Conservation (phyloP, 1,284 basidiomycete species). For the Apiotrichum mycotoxinovorans region DNA sequence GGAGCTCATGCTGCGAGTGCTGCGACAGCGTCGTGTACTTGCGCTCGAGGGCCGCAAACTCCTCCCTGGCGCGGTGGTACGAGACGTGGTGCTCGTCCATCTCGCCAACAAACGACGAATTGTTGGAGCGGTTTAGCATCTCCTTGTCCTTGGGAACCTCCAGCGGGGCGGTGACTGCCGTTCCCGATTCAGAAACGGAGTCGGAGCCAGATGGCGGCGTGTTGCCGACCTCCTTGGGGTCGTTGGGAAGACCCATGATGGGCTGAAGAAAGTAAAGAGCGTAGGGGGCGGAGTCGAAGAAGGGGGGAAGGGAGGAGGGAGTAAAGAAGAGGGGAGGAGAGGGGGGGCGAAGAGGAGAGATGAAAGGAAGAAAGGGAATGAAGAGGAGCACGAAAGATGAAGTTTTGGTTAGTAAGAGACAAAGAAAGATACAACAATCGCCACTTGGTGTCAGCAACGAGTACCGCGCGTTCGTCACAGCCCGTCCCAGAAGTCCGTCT, state of each 20-base stretch:
- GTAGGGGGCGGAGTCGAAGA: not conserved
- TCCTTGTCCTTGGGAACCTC: slow-evolving; percentile 1
- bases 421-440: not conserved
- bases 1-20: slow-evolving; percentile 27
- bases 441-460: not conserved
- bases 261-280: not conserved
- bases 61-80: slow-evolving; percentile 36
- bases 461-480: not conserved
- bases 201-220: not conserved
- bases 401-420: not conserved
- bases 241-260: not conserved
- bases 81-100: slow-evolving; percentile 36
- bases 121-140: slow-evolving; percentile 19
- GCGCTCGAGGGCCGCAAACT: slow-evolving; percentile 45
- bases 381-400: not conserved
- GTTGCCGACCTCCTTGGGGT: not conserved
- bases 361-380: not conserved
- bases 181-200: not conserved
- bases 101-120: slow-evolving; percentile 37
- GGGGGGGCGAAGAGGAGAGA: not conserved
- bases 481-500: not conserved
- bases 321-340: not conserved
- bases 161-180: not conserved
- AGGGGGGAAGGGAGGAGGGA: not conserved
- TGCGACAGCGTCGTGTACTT: slow-evolving; percentile 42